phyloP scores from a whole-genome alignment of 768 basidiomycete species.

The Trametopsis cervina region DNA sequence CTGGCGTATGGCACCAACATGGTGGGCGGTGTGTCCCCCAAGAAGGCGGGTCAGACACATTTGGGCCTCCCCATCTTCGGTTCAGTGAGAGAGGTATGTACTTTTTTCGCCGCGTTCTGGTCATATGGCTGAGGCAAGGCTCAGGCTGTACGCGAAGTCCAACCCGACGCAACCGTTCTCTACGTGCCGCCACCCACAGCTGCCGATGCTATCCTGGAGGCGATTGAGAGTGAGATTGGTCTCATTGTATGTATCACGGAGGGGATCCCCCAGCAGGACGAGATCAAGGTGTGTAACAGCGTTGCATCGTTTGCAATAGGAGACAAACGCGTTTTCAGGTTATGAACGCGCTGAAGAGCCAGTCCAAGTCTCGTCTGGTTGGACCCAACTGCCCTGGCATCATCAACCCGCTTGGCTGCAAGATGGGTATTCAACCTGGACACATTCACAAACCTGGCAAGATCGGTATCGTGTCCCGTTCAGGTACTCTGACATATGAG shows the following conservation, averaged over 20 bases:
- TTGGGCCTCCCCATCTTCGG: slow-evolving; percentile 94
- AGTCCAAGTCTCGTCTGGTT: slow-evolving; percentile 91
- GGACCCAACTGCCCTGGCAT: slow-evolving; percentile 99
- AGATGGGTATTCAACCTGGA: slow-evolving; percentile 98
- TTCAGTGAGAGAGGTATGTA: slow-evolving; percentile 75
- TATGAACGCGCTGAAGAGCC: slow-evolving; percentile 87
- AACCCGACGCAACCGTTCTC: slow-evolving; percentile 92
- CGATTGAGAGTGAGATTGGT: slow-evolving; percentile 96
- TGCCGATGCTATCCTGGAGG: slow-evolving; percentile 96
- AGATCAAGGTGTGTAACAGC: slow-evolving; percentile 64
- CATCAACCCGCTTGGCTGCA: slow-evolving; percentile 95
- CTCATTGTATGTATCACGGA: slow-evolving; percentile 98
- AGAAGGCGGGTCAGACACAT: slow-evolving; percentile 94
- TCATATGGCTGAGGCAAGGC: slow-evolving; percentile 4
- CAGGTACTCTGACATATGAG: slow-evolving; percentile 96
- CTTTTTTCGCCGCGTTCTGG: slow-evolving; percentile 2
- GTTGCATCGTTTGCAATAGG: not conserved
- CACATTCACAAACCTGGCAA: slow-evolving; percentile 96
- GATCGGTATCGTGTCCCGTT: slow-evolving; percentile 94
- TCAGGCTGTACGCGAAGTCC: slow-evolving; percentile 79
- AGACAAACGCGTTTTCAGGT: slow-evolving; percentile 41
- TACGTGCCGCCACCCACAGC: slow-evolving; percentile 97
- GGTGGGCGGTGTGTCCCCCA: slow-evolving; percentile 96
- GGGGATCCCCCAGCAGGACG: slow-evolving; percentile 96
- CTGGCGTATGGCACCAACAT: slow-evolving; percentile 93